phyloP scores from a whole-genome alignment of 306 rosid species.

The Notholithocarpus densiflorus region DNA sequence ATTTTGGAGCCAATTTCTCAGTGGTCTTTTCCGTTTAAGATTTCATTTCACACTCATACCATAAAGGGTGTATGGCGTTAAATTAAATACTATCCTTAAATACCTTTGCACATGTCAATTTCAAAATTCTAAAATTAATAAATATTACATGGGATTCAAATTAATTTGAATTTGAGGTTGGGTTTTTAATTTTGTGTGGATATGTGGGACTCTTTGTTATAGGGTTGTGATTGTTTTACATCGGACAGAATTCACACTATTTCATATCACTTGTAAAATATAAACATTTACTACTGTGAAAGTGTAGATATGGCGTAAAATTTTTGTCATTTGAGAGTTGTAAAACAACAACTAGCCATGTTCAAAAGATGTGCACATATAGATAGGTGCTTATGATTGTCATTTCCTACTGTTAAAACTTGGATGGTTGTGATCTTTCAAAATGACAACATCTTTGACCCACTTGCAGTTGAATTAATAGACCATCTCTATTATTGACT shows the following conservation, averaged over 20 bases:
- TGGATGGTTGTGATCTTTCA: conserved; percentile 48
- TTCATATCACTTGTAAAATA: too few relatives aligned
- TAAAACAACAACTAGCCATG: too few relatives aligned
- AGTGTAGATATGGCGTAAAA: too few relatives aligned
- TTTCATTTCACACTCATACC: conserved; percentile 4
- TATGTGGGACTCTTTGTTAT: conserved; percentile 29
- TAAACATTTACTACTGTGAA: too few relatives aligned
- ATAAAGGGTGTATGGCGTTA: conserved; percentile 18
- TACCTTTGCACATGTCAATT: too few relatives aligned
- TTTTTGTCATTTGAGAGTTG: too few relatives aligned
- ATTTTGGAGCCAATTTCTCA: not conserved
- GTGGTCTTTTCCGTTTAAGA: conserved; percentile 5
- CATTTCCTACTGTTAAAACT: conserved; percentile 30
- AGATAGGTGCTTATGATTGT: conserved; percentile 48
- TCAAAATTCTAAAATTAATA: too few relatives aligned
- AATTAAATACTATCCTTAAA: not conserved
- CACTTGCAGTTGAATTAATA: conserved; percentile 75
- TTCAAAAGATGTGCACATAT: conserved; percentile 41
- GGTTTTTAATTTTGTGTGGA: not conserved
- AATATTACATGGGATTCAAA: not conserved
- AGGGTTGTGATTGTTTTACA: too few relatives aligned
- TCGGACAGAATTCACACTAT: too few relatives aligned
- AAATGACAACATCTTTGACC: conserved; percentile 55
- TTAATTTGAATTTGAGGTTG: not conserved
- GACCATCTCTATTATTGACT: conserved; percentile 64